Base-by-base conservation (phyloP, 2,329 filamentous ascomycete genomes). In the Microdochium trichocladiopsis region DNA sequence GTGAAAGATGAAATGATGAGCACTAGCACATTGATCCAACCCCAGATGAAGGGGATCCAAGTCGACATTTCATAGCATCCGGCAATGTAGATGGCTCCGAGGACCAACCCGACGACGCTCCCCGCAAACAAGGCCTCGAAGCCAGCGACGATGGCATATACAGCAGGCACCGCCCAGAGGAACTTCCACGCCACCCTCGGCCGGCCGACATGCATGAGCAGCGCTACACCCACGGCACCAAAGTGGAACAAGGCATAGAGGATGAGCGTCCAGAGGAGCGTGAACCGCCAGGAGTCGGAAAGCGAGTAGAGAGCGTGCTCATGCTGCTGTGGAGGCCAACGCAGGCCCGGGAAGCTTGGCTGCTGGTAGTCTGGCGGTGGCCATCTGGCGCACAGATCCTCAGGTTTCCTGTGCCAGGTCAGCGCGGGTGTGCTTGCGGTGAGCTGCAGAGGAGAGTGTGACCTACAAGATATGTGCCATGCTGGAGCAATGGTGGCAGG, bases 11-110 rank as follows among this genome's bases (percentile, higher is more conserved):
- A 94, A 56, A 95, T 75, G 49, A 96, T 83, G 47, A 96, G 74
- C 25, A 95, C 79, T 48, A 96, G 68, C 10, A 93, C 84, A 66
- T 90, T 95, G 67, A 93, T 87, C 63, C 89, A 79, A 1, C 84
- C 89, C 92, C 92, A 96, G 22, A 92, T 80, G 63, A 94, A 87
- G 0, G 92, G 92, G 50, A 95, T 88, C 91, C 91, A 96, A 0
- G 92, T 96, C 47, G 90, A 93, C 90, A 96, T 94, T 61, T 84
- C 78, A 66, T 93, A 95, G 69, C 87, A 90, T 45, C 90, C 92
- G 2, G 87, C 81, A 60, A 84, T 81, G 65, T 95, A 96, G 33
- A 93, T 82, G 9, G 86, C 88, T 12, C 88, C 90, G 21, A 95
- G 73, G 89, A 96, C 73, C 50, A 91, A 70, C 0, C 91, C 91